Evolutionary conservation across 2,329 filamentous ascomycete genomes (phyloP), one percentile per base, ranked within the genome.

Genomic region (Fusarium falciforme): DNA sequence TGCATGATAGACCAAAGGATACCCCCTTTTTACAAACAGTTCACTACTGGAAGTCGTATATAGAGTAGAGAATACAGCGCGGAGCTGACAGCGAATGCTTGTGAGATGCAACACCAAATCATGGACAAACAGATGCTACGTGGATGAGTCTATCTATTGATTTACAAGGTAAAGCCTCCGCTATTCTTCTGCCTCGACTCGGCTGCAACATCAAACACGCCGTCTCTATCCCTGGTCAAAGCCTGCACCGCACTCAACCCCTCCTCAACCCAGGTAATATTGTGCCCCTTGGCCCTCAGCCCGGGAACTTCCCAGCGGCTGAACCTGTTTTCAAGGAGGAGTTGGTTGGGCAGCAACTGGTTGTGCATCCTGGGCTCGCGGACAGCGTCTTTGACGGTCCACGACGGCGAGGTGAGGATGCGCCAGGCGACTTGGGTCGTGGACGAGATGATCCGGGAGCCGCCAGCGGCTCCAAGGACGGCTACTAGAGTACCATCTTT

Each of bases 391-490:
- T 84, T 81, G 6, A 91, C 86, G 0, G 87, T 89, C 82, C 91
- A 85, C 2, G 71, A 90, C 87, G 77, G 96, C 92, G 4, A 72
- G 11, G 68, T 77, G 42, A 97, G 84, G 7, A 94, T 87, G 78
- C 94, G 89, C 83, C 93, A 92, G 6, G 95, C 84, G 42, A 91
- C 91, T 79, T 94, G 93, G 9, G 94, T 87, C 0, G 93, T 95
- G 4, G 93, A 85, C 0, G 94, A 96, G 79, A 95, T 94, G 84
- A 98, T 98, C 31, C 93, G 89, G 22, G 91, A 93, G 4, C 94
- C 95, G 35, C 95, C 95, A 0, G 94, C 94, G 0, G 94, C 92
- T 44, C 94, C 94, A 9, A 93, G 88, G 64, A 90, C 85, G 66
- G 93, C 89, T 79, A 92, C 92, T 1, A 97, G 86, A 1, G 85